These are phyloP conservation scores for Alternaria tenuissima DNA, from an alignment of 2,329 filamentous ascomycete genomes.

Conservation along the genomic window DNA sequence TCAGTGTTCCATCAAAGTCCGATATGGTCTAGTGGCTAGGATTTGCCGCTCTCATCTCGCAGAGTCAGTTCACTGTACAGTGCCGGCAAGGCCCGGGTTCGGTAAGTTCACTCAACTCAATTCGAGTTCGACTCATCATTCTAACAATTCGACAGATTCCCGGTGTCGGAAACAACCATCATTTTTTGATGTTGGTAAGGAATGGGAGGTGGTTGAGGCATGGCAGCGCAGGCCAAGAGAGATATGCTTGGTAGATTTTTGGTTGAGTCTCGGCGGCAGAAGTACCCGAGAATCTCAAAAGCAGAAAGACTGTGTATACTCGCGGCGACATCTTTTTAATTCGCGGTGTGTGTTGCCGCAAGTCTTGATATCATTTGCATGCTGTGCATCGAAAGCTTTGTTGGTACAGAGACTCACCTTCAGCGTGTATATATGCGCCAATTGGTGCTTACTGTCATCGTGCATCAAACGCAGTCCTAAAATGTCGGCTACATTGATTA, in stretches of 20 bases:
- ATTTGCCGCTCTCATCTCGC: slow-evolving; percentile 25
- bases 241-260: neutral
- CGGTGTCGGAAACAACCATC: slow-evolving; percentile 22
- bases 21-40: slow-evolving; percentile 28
- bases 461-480: neutral
- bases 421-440: neutral
- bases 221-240: neutral
- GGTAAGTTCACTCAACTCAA: neutral
- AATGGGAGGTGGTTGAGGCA: neutral
- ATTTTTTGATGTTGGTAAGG: slow-evolving; percentile 9
- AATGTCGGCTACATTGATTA: neutral
- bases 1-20: slow-evolving; percentile 10
- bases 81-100: slow-evolving; percentile 27
- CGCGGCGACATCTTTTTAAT: neutral
- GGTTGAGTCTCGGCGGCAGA: neutral
- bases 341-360: neutral
- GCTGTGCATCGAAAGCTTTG: neutral
- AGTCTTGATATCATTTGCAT: too few species aligned
- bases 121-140: neutral
- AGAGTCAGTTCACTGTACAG: slow-evolving; percentile 17
- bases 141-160: slow-evolving; percentile 16
- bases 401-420: neutral
- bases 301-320: neutral
- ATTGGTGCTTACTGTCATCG: neutral
- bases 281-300: neutral